Base-by-base conservation (phyloP, 2,329 filamentous ascomycete genomes). In the Pleurostoma richardsiae region DNA sequence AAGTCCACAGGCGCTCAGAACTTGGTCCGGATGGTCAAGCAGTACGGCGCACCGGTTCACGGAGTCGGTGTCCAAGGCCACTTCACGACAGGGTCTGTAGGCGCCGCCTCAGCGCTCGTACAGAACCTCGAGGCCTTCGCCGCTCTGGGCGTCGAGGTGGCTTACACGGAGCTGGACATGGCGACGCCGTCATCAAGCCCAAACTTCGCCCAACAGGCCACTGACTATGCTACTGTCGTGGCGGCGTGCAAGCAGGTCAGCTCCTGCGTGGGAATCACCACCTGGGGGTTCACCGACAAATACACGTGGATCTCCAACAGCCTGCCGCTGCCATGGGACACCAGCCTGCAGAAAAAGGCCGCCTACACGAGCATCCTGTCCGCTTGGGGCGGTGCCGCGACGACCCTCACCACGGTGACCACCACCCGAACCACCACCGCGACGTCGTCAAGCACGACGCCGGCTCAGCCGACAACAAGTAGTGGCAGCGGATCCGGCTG, bases 11-110 rank as follows among this genome's bases (percentile, higher is more conserved):
- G 59, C 3, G 64, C 62, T 4, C 55, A 61, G 10, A 61, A 51
- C 7, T 55, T 71, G 11, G 62, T 70, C 36, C 54, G 57, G 42
- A 53, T 57, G 5, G 48, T 66, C 3, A 49, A 63, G 46, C 52
- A 58, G 11, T 63, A 66, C 6, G 68, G 70, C 33, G 59, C 65
- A 49, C 70, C 68, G 42, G 74, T 79, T 48, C 70, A 79, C 50
- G 76, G 75, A 39, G 67, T 79, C 4, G 76, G 76, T 4, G 56
- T 77, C 27, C 73, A 80, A 51, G 65, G 63, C 1, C 76, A 80
- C 59, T 69, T 79, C 47, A 68, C 70, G 27, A 52, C 53, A 4
- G 57, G 59, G 61, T 64, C 4, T 64, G 73, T 54, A 41, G 57
- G 30, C 57, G 72, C 10, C 59, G 72, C 26, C 56, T 54, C 44